Base-by-base conservation (phyloP, 2,329 filamentous ascomycete species). In the Mycosphaerelloides madeirae region DNA sequence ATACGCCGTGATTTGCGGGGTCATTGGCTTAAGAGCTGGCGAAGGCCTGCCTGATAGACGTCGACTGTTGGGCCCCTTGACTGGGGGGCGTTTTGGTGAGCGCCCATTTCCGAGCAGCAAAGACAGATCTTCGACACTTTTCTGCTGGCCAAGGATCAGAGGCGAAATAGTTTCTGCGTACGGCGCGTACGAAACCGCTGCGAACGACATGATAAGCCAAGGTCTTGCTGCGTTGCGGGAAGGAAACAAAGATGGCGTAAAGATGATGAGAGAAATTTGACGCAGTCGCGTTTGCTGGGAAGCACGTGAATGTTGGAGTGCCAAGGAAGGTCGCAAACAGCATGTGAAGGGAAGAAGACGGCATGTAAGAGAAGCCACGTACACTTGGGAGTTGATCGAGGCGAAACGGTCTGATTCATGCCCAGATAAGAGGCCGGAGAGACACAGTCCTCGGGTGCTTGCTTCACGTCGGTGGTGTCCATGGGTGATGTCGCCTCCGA, bases 141-240 rank as follows among this genome's bases (percentile, higher is more conserved):
- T 74, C 46, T 68, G 63, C 41, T 66, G 68, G 18, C 65, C 71
- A 19, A 68, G 65, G 49, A 74, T 66, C 49, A 72, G 53, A 29
- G 72, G 71, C 16, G 72, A 74, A 36, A 73, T 71, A 36, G 63
- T 65, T 49, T 73, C 71, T 22, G 67, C 58, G 28, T 70, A 63
- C 34, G 53, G 55, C 39, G 67, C 68, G 52, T 73, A 73, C 3
- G 70, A 69, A 28, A 74, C 71, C 48, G 67, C 72, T 74, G 55
- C 34, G 29, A 34, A 43, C 9, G 42, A 48, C 41, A 47, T 41
- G 38, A 48, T 53, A 29, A 55, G 52, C 44, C 16, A 25, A 35
- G 19, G 33, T 16, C 16, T 15, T 19, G 6, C 33, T 18, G 12
- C 8, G 12, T 32, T 32, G 33, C 19, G 8, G 16, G 19, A 32